A percentile compares a stretch with the other conserved stretches of the same genome.
These are phyloP conservation scores for Geranium brycei DNA, from an alignment of 345 rosid genomes.

Conservation along the genomic window DNA sequence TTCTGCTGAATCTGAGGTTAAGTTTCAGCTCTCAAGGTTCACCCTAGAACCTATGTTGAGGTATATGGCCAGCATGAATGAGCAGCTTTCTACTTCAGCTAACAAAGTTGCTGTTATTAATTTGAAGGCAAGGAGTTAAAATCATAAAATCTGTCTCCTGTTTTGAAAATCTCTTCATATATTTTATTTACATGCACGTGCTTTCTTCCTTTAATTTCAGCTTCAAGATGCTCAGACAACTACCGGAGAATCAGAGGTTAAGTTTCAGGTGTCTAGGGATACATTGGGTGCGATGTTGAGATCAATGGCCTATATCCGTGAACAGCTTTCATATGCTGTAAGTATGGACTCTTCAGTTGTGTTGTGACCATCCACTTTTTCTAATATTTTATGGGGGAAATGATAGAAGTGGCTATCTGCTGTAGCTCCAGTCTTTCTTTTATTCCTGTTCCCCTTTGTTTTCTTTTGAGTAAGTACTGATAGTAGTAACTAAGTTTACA, in stretches of 20 bases:
- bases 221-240: slow-evolving; percentile 84
- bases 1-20: slow-evolving; percentile 72
- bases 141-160: slow-evolving; percentile 1
- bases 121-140: slow-evolving; percentile 50
- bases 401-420: too few relatives aligned
- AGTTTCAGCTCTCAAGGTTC: slow-evolving; percentile 80
- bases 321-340: slow-evolving; percentile 73
- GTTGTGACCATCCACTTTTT: background rate
- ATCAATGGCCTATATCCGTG: slow-evolving; percentile 95
- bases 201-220: slow-evolving; percentile 26
- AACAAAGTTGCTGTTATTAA: slow-evolving; percentile 89
- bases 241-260: slow-evolving; percentile 92
- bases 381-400: too few relatives aligned
- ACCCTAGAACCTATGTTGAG: slow-evolving; percentile 92
- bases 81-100: slow-evolving; percentile 87
- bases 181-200: too few relatives aligned
- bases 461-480: too few relatives aligned
- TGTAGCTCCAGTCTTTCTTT: too few relatives aligned
- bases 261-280: slow-evolving; percentile 89
- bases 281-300: slow-evolving; percentile 92
- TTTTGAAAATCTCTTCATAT: background rate
- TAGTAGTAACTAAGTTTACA: too few relatives aligned
- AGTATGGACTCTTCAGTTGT: slow-evolving; percentile 19
- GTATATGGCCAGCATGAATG: slow-evolving; percentile 89
- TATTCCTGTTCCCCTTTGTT: too few relatives aligned